Conservation (phyloP, 2,329 filamentous ascomycete genomes). For the Xylaria sp. region DNA sequence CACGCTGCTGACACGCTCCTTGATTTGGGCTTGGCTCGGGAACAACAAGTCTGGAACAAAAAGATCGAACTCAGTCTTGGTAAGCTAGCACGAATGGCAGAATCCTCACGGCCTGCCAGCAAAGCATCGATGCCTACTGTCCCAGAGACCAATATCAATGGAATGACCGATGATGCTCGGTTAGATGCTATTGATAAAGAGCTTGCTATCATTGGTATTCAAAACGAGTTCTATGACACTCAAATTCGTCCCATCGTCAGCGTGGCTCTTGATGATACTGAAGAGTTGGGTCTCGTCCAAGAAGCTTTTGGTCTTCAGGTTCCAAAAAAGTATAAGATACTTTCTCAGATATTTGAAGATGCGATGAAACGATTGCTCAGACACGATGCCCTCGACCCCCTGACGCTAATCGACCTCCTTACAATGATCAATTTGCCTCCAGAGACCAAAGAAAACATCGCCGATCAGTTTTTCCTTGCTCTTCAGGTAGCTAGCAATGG, state of each 20-base stretch:
- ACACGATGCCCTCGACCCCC: slow-evolving; percentile 75
- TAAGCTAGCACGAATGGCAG: slow-evolving; percentile 81
- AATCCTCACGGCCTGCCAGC: slow-evolving; percentile 53
- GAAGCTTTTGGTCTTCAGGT: slow-evolving; percentile 69
- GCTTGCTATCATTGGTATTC: slow-evolving; percentile 77
- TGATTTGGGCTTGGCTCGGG: slow-evolving; percentile 73
- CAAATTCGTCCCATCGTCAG: slow-evolving; percentile 74
- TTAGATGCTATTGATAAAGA: slow-evolving; percentile 68
- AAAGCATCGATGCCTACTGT: slow-evolving; percentile 44
- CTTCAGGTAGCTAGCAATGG: slow-evolving; percentile 69
- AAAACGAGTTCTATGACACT: slow-evolving; percentile 76
- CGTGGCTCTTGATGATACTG: slow-evolving; percentile 80
- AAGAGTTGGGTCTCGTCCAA: slow-evolving; percentile 79
- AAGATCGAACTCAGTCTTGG: slow-evolving; percentile 91
- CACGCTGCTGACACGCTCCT: slow-evolving; percentile 78
- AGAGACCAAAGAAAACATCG: slow-evolving; percentile 63
- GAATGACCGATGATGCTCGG: slow-evolving; percentile 42
- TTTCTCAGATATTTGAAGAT: slow-evolving; percentile 77
- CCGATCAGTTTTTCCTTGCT: slow-evolving; percentile 79
- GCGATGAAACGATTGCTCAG: slow-evolving; percentile 75
- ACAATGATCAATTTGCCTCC: slow-evolving; percentile 71
- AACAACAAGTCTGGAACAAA: slow-evolving; percentile 89
- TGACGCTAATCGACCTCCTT: slow-evolving; percentile 76
- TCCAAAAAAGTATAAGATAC: slow-evolving; percentile 69
- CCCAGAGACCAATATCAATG: slow-evolving; percentile 45